phyloP scores from a whole-genome alignment of 2,329 filamentous ascomycete genomes.

The Geosmithia flava region DNA sequence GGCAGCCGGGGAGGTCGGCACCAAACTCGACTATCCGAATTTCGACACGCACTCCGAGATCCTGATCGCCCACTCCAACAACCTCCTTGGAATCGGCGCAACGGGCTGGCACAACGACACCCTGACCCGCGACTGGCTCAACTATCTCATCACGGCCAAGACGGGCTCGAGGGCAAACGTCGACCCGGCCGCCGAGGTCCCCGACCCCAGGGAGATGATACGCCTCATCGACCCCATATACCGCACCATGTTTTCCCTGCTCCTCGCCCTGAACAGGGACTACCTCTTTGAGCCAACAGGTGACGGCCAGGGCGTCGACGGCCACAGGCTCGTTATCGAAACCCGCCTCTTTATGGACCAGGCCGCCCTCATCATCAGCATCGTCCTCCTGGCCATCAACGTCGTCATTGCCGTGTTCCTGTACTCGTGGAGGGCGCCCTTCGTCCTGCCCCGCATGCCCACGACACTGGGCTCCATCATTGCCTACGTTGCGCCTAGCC shows the following conservation, averaged over 20 bases:
- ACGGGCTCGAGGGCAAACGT: constrained; percentile 18
- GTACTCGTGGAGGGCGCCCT: constrained; percentile 25
- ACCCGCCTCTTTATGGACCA: constrained; percentile 34
- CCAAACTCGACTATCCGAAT: constrained; percentile 6
- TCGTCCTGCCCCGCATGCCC: constrained; percentile 36
- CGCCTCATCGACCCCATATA: constrained; percentile 11
- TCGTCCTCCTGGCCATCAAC: constrained; percentile 29
- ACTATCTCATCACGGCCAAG: constrained; percentile 25
- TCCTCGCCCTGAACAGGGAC: constrained; percentile 25
- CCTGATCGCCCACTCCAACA: constrained; percentile 5
- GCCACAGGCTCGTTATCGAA: constrained; percentile 10
- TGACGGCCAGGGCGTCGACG: constrained; percentile 2
- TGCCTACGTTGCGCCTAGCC: constrained; percentile 33
- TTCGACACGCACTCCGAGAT: constrained; percentile 5
- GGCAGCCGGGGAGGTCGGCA: constrained; percentile 3
- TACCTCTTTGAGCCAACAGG: constrained; percentile 17
- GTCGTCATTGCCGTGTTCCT: constrained; percentile 25
- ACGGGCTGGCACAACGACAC: constrained; percentile 35
- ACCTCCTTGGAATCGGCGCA: not conserved
- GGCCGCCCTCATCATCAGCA: constrained; percentile 29
- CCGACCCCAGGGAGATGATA: constrained; percentile 8
- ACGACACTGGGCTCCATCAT: constrained; percentile 34
- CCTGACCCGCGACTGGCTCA: constrained; percentile 28
- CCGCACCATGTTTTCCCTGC: constrained; percentile 8
- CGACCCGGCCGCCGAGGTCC: constrained; percentile 10